Evolutionary conservation across 2,329 filamentous ascomycete genomes (phyloP).

Genomic region (Hymenotorrendiella dingleyae): DNA sequence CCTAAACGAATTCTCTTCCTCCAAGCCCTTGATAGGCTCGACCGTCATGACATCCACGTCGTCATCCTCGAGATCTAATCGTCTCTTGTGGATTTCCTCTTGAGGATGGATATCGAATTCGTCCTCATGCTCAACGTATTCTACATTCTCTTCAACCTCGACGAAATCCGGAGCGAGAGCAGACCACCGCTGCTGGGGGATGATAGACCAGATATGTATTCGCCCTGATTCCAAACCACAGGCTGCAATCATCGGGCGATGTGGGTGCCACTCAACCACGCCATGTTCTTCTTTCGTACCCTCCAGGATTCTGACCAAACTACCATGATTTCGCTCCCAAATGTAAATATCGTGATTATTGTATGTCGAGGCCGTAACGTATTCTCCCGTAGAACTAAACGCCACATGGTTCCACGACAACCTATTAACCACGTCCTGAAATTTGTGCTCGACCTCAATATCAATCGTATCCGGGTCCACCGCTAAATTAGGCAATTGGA

Average conservation of each 20-base stretch:
- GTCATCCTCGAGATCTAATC: slow-evolving; percentile 88
- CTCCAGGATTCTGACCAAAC: slow-evolving; percentile 92
- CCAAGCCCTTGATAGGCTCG: slow-evolving; percentile 55
- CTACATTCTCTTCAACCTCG: slow-evolving; percentile 96
- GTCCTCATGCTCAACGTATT: slow-evolving; percentile 92
- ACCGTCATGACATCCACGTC: slow-evolving; percentile 83
- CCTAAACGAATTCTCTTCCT: slow-evolving; percentile 59
- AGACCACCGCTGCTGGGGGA: slow-evolving; percentile 94
- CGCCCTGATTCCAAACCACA: slow-evolving; percentile 89
- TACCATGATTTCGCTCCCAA: slow-evolving; percentile 91
- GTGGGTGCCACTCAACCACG: slow-evolving; percentile 95
- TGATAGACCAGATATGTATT: slow-evolving; percentile 94
- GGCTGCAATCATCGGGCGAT: slow-evolving; percentile 78
- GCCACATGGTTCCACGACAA: slow-evolving; percentile 96
- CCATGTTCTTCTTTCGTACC: slow-evolving; percentile 95
- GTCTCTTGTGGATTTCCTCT: slow-evolving; percentile 86
- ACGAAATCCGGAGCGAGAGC: slow-evolving; percentile 93
- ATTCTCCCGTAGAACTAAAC: slow-evolving; percentile 90
- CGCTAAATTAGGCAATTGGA: slow-evolving; percentile 76
- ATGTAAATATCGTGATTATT: slow-evolving; percentile 99
- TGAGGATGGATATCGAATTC: slow-evolving; percentile 97
- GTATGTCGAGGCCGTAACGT: slow-evolving; percentile 91
- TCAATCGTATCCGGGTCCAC: slow-evolving; percentile 77
- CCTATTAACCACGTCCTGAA: slow-evolving; percentile 93
- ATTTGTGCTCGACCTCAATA: slow-evolving; percentile 92